phyloP scores from a whole-genome alignment of 2,329 filamentous ascomycete species.

The Trichophyton mentagrophytes region DNA sequence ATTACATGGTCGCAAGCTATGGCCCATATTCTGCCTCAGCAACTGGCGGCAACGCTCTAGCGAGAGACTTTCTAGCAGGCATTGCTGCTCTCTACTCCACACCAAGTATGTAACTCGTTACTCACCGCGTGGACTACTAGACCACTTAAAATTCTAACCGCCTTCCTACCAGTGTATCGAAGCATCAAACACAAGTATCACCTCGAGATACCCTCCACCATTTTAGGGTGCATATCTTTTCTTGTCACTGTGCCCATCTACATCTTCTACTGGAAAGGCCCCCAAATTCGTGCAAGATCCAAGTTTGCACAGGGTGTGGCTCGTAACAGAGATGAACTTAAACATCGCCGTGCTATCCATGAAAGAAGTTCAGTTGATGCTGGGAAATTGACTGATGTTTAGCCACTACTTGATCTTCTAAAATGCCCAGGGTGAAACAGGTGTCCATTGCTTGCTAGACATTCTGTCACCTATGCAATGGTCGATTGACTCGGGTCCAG shows the following conservation, averaged over 20 bases:
- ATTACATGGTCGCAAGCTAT: slow-evolving; percentile 56
- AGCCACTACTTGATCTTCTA: neutral
- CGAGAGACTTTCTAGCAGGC: slow-evolving; percentile 51
- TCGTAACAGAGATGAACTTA: slow-evolving; percentile 22
- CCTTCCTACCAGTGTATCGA: slow-evolving; percentile 24
- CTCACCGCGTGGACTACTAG: too few species aligned
- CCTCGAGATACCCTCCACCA: slow-evolving; percentile 46
- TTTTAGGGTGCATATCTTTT: slow-evolving; percentile 48
- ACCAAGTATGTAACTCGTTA: slow-evolving; percentile 30
- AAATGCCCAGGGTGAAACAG: neutral
- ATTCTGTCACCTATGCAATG: neutral
- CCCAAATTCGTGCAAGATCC: slow-evolving; percentile 44
- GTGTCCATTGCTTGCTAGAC: neutral
- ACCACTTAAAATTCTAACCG: too few species aligned
- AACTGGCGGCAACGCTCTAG: slow-evolving; percentile 53
- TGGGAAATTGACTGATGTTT: slow-evolving; percentile 2
- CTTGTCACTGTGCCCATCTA: slow-evolving; percentile 52
- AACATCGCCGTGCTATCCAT: slow-evolving; percentile 6
- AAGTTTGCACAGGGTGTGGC: slow-evolving; percentile 52
- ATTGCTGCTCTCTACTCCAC: slow-evolving; percentile 46
- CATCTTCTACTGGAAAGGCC: slow-evolving; percentile 52
- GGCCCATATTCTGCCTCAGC: slow-evolving; percentile 52
- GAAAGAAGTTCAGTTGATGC: slow-evolving; percentile 5
- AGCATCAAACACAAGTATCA: slow-evolving; percentile 41
- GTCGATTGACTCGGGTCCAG: neutral